phyloP scores from a whole-genome alignment of 495 filamentous ascomycete species.

The Massariosphaeria phaeospora region DNA sequence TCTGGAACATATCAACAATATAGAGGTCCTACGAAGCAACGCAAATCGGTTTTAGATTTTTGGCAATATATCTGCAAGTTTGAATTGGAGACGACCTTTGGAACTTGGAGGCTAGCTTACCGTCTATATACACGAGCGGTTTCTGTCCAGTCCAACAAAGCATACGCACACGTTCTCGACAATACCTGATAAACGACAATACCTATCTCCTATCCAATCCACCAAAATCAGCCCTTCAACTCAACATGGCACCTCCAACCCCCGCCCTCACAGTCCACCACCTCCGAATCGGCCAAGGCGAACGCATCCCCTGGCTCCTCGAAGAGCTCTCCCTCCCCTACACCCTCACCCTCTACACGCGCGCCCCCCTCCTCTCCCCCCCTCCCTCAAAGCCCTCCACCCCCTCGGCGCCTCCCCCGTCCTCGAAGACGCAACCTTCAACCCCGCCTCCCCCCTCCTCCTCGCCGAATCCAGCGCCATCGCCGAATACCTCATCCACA shows the following conservation, averaged over 20 bases:
- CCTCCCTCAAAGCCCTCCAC: conserved; percentile 41
- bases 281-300: conserved; percentile 53
- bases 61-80: no score
- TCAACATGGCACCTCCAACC: neutral
- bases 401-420: conserved; percentile 52
- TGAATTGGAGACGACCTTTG: no score
- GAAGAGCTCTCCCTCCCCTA: conserved; percentile 58
- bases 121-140: no score
- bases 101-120: no score
- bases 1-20: no score
- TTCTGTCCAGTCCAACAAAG: no score
- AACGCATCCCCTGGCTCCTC: conserved; percentile 59
- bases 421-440: conserved; percentile 46
- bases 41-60: no score
- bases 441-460: conserved; percentile 11
- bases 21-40: no score
- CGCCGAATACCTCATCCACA: conserved; percentile 54
- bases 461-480: conserved; percentile 54
- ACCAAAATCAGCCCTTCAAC: neutral
- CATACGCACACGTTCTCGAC: no score
- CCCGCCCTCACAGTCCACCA: conserved; percentile 53
- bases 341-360: conserved; percentile 48
- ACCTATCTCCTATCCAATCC: neutral
- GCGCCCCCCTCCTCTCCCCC: conserved; percentile 50
- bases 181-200: no score